Base-by-base conservation (phyloP, 495 filamentous ascomycete species). In the Thermothielavioides terrestris region DNA sequence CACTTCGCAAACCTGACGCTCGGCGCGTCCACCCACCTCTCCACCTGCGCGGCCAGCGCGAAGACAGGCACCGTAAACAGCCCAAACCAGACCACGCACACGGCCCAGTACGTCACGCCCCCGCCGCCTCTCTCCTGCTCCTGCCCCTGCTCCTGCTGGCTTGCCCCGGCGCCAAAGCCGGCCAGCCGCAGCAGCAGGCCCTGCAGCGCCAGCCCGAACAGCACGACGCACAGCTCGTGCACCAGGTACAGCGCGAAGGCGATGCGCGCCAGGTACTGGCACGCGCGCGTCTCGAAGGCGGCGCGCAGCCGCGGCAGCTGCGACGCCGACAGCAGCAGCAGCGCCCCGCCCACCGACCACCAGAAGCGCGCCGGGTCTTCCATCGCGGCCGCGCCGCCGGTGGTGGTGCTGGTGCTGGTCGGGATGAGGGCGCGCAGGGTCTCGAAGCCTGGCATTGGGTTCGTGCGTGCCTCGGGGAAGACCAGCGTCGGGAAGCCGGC, bases 191-290 rank as follows among this genome's bases (percentile, higher is more conserved):
- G 14, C 27, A 45, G n/a, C 17, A 5, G 22, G 4, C 9, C 17
- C 27, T 32, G 20, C 27, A 45, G 4, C 17, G 3, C 2, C 27
- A 34, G 5, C 15, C 42, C 42, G 23, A 45, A 45, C 27, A 45
- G 20, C 17, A 45, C 42, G 10, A 45, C 12, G 22, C 42, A 45
- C 22, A 45, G 34, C 42, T 32, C 42, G 11, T 34, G 42, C 42
- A 34, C 42, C 42, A 49, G 40, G 36, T 49, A 49, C 20, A 49
- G 44, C 31, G 51, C 35, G 15, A 48, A 53, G 22, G 51, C 48
- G 14, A 53, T 43, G 26, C 36, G 27, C 43, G 43, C 51, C 32
- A 53, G 44, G 38, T 53, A 53, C 38, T 53, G 51, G 27, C 46
- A 53, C 4, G 10, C n/a, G 20, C 25, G 15, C 20, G 52, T 39